Evolutionary conservation across 2,329 filamentous ascomycete species (phyloP), one percentile per base, ranked within the genome.

Genomic region (Diaporthe sp.): DNA sequence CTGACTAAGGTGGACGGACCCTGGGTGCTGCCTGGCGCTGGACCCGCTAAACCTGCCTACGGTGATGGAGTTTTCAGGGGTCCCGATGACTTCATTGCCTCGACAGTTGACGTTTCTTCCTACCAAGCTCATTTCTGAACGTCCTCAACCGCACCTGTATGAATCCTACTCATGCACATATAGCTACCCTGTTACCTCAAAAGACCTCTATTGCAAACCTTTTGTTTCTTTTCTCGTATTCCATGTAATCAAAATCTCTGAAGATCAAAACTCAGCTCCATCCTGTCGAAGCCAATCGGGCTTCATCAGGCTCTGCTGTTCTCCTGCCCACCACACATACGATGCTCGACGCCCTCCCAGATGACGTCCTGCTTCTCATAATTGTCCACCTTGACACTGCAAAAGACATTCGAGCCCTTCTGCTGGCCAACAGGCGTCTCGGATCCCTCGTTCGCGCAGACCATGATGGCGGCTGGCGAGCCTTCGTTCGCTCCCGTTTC

Each of bases 361-460:
- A 87, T 78, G 89, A 91, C 75, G 81, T 90, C 72, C 77, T 90
- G 25, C 85, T 89, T 76, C 84, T 89, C 76, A 81, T 91, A 15
- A 77, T 90, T 68, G 82, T 84, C 42, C 81, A 87, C 76, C 80
- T 91, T 61, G 84, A 88, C 76, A 88, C 86, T 13, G 87, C 89
- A 60, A 82, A 84, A 58, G 88, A 89, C 76, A 77, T 90, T 10
- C 84, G 87, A 22, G 80, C 82, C 75, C 82, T 91, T 13, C 80
- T 82, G 4, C 77, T 81, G 9, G 81, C 86, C 5, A 88, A 85
- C 71, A 85, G 80, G 31, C 82, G 82, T 3, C 81, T 88, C 10
- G 81, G 85, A 74, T 78, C 78, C 15, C 80, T 89, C 25, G 79
- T 89, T 44, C 57, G 72, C 2, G 10, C 70, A 44, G 79, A 80